Evolutionary conservation across 2,329 filamentous ascomycete species (phyloP).

Genomic region (Cladosporium sp.): DNA sequence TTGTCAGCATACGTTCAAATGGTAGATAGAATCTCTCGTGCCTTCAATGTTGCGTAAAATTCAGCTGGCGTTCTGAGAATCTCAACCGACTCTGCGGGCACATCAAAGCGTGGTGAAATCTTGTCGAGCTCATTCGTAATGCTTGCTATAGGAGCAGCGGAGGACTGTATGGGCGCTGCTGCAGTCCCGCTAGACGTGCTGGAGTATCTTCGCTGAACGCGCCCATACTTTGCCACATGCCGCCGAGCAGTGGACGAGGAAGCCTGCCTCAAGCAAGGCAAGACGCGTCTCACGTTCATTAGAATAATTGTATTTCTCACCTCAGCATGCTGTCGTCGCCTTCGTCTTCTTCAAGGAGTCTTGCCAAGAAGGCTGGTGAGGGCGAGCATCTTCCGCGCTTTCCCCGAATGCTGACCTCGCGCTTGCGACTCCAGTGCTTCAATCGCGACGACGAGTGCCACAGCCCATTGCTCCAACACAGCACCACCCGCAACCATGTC

Average conservation of each 20-base stretch:
- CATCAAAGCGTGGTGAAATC: conserved; percentile 85
- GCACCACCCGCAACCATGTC: conserved; percentile 68
- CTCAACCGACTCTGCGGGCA: conserved; percentile 75
- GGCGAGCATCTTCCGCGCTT: conserved; percentile 9
- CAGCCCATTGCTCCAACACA: conserved; percentile 8
- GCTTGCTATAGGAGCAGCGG: conserved; percentile 56
- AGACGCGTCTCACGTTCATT: conserved; percentile 33
- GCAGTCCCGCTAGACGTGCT: conserved; percentile 26
- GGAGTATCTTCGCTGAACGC: conserved; percentile 27
- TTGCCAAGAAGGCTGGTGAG: neutral
- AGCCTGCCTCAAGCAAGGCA: conserved; percentile 27
- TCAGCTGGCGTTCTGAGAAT: conserved; percentile 79
- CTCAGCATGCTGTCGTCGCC: neutral
- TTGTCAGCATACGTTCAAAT: neutral
- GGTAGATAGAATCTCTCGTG: conserved; percentile 39
- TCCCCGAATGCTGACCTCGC: conserved; percentile 3
- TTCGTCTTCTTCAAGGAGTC: conserved; percentile 10
- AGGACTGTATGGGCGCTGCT: conserved; percentile 17
- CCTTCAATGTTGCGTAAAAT: conserved; percentile 91
- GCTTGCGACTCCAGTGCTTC: conserved; percentile 4
- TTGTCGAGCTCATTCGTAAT: conserved; percentile 77
- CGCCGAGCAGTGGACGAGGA: conserved; percentile 4
- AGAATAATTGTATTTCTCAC: neutral
- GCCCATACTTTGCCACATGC: conserved; percentile 11
- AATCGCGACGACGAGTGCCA: conserved; percentile 7